Base-by-base conservation (phyloP, 1,284 basidiomycete genomes). In the Heimioporus punctisporus region DNA sequence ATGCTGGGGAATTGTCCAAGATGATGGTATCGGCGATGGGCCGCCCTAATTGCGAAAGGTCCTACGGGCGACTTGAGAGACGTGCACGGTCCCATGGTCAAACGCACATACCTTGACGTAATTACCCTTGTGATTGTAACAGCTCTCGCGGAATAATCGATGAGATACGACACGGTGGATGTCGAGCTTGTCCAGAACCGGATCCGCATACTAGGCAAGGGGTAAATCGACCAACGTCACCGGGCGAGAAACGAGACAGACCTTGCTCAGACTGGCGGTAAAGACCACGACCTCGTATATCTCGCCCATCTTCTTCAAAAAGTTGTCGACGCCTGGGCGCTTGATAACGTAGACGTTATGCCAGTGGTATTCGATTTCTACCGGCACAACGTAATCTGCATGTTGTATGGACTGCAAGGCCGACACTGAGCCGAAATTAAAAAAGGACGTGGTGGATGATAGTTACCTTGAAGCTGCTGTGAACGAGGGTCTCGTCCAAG, bases 311-410 rank as follows among this genome's bases (percentile, higher is more conserved):
- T 86, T 89, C 73, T 92, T 92, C 74, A 99, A 77, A 74, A 99
- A 99, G 68, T 89, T 90, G 75, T 99, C 97, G 26, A 99, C 97
- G 10, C 97, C 97, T 4, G 97, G 97, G 46, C 97, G 88, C 76
- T 99, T 99, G 74, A 99, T 95, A 42, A 99, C 97, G 74, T 99
- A 98, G 57, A 99, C 95, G 66, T 98, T 98, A 73, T 99, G 97
- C 80, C 92, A 93, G 64, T 97, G 89, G 59, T 93, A 95, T 70
- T 99, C 97, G 61, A 99, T 99, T 75, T 99, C 97, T 46, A 99
- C 97, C 2, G 97, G 97, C 1, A 99, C 97, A 58, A 99, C 93
- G 72, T 96, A 99, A 76, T 99, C 97, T 37, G 97, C 95, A 64
- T 95, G 90, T 60, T 91, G 93, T 66, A 98, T 93, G 61, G 95